These are phyloP conservation scores for Metschnikowia corniflorae DNA, from an alignment of 805 yeast genomes.

Conservation along the genomic window DNA sequence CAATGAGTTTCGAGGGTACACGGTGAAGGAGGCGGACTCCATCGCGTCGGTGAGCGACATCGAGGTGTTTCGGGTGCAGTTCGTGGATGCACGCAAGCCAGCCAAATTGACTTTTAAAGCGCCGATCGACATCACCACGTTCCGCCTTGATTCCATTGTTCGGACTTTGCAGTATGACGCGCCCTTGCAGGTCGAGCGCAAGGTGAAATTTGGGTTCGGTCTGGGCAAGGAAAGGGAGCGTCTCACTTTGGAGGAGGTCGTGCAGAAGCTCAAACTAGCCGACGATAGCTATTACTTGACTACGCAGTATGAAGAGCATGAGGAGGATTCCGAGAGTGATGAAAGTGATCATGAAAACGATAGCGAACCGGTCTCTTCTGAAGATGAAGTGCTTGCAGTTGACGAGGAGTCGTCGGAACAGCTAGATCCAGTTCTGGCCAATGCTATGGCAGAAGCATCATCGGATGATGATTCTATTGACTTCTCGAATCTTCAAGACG, in stretches of 20 bases:
- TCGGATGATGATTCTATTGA: conserved; percentile 9
- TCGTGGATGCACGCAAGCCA: conserved; percentile 46
- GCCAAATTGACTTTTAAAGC: conserved; percentile 35
- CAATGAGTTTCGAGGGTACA: conserved; percentile 13
- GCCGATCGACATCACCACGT: conserved; percentile 29
- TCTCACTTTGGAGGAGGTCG: conserved; percentile 49
- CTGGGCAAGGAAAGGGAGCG: conserved; percentile 53
- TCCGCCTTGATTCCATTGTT: conserved; percentile 31
- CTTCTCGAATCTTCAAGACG: conserved; percentile 7
- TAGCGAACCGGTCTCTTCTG: background rate
- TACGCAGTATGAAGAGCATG: conserved; percentile 53
- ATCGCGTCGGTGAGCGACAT: conserved; percentile 4
- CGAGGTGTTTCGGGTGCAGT: conserved; percentile 34
- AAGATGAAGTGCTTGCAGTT: background rate
- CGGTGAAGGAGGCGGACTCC: conserved; percentile 2
- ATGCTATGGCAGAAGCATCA: background rate
- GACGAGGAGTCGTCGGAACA: background rate
- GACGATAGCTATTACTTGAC: conserved; percentile 56
- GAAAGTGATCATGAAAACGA: conserved; percentile 1
- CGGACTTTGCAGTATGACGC: conserved; percentile 34
- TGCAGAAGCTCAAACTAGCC: conserved; percentile 39
- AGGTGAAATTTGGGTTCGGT: conserved; percentile 62
- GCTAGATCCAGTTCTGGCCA: background rate
- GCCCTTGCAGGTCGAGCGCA: conserved; percentile 54
- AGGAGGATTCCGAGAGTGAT: background rate